A percentile compares a stretch with the other conserved stretches of the same genome.
Evolutionary conservation across 257 asterid species (phyloP).

Genomic region (Ajuga chamaepitys): DNA sequence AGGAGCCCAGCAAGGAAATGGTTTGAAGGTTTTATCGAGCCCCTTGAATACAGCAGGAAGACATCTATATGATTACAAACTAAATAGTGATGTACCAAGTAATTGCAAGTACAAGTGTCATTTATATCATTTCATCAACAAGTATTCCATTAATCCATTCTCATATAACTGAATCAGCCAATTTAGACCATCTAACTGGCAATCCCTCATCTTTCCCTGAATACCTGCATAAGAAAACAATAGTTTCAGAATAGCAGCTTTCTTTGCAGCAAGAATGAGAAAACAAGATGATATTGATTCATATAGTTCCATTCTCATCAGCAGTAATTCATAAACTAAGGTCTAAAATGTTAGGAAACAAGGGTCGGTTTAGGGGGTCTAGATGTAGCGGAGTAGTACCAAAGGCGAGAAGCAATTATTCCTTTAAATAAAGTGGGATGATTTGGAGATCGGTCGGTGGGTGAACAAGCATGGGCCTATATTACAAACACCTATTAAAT

Average conservation of each 20-base stretch:
- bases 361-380: no score
- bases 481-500: no score
- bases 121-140: slow-evolving; percentile 94
- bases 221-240: slow-evolving; percentile 45
- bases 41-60: slow-evolving; percentile 36
- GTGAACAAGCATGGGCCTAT: no score
- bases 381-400: no score
- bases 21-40: slow-evolving; percentile 97
- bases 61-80: background rate
- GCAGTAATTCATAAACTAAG: no score
- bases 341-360: no score
- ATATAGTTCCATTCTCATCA: no score
- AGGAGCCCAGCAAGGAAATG: slow-evolving; percentile 88
- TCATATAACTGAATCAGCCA: slow-evolving; percentile 95
- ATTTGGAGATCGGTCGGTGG: no score
- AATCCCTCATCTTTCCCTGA: slow-evolving; percentile 99
- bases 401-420: no score
- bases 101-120: background rate
- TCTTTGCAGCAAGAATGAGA: no score
- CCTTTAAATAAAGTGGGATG: no score
- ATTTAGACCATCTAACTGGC: slow-evolving; percentile 96
- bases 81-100: background rate
- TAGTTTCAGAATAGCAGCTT: background rate
- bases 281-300: no score
- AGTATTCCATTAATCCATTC: slow-evolving; percentile 99